Evolutionary conservation across 1,284 basidiomycete species (phyloP).

Genomic region (Microbotryum saponariae): DNA sequence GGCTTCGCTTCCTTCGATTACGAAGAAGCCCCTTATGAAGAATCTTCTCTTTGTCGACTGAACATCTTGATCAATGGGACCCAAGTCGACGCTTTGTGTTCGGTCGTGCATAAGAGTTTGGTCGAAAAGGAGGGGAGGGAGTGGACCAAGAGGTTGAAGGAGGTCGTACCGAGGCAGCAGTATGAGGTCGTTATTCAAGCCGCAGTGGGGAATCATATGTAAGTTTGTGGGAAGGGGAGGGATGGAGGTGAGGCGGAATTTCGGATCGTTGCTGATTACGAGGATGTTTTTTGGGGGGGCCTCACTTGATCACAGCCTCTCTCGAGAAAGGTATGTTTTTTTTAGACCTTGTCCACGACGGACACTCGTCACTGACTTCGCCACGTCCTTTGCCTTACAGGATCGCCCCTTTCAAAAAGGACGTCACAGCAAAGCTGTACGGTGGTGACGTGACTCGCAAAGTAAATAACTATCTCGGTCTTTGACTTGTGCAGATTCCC

Average conservation of each 20-base stretch:
- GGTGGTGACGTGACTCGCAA: slow-evolving; percentile 29
- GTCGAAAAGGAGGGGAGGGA: slow-evolving; percentile 62
- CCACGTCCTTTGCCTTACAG: slow-evolving; percentile 33
- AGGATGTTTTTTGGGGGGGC: no score
- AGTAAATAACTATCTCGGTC: neutral
- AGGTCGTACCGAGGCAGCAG: slow-evolving; percentile 82
- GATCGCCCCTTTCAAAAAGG: slow-evolving; percentile 76
- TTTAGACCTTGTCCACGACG: slow-evolving; percentile 4
- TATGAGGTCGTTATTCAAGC: slow-evolving; percentile 58
- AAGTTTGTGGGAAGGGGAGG: no score
- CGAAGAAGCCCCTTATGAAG: slow-evolving; percentile 78
- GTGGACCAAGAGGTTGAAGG: slow-evolving; percentile 81
- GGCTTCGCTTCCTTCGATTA: slow-evolving; percentile 49
- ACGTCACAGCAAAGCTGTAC: slow-evolving; percentile 51
- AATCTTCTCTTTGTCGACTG: slow-evolving; percentile 74
- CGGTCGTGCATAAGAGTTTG: slow-evolving; percentile 59
- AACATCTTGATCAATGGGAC: slow-evolving; percentile 76
- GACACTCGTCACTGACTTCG: neutral
- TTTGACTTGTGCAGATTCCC: neutral
- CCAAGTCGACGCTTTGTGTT: slow-evolving; percentile 82
- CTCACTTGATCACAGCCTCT: slow-evolving; percentile 61
- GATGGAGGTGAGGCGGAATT: no score
- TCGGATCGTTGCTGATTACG: no score
- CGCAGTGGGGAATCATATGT: slow-evolving; percentile 51
- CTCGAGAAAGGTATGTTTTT: slow-evolving; percentile 58